Evolutionary conservation across 192 early-diverging fungal genomes (phyloP).

Genomic region (Phlyctochytrium bullatum): DNA sequence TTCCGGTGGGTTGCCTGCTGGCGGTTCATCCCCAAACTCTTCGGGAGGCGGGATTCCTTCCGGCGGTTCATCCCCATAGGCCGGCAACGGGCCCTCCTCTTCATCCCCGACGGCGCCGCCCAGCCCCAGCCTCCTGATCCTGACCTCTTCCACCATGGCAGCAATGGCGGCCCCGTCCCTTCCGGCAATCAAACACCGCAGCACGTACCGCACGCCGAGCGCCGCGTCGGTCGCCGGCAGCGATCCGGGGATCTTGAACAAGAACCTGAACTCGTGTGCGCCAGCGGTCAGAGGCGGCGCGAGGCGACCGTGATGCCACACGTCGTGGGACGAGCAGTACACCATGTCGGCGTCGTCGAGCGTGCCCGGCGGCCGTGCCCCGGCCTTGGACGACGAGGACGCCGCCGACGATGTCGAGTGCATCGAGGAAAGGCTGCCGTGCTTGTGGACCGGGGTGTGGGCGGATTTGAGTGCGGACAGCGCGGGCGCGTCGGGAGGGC

Average conservation of each 20-base stretch:
- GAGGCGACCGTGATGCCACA: not conserved
- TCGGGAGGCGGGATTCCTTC: too few relatives aligned
- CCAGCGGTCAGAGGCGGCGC: slow-evolving; percentile 5
- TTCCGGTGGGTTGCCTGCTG: too few relatives aligned
- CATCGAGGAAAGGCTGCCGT: not conserved
- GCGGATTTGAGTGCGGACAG: not conserved
- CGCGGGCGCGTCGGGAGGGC: not conserved
- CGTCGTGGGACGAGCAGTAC: slow-evolving; percentile 3
- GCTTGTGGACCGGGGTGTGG: too few relatives aligned
- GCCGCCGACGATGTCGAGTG: not conserved
- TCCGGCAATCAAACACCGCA: not conserved
- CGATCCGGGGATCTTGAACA: slow-evolving; percentile 25
- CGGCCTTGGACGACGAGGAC: not conserved
- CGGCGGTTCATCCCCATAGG: slow-evolving; percentile 4
- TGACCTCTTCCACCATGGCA: slow-evolving; percentile 20
- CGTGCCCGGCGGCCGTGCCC: not conserved
- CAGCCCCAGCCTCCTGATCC: slow-evolving; percentile 8
- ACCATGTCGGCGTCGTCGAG: not conserved
- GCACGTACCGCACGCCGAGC: slow-evolving; percentile 15
- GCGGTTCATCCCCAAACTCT: too few relatives aligned
- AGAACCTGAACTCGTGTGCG: slow-evolving; percentile 20
- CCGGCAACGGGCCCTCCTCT: not conserved
- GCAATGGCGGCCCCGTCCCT: not conserved
- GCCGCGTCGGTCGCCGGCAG: slow-evolving; percentile 11
- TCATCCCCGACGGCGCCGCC: slow-evolving; percentile 2